Evolutionary conservation across 306 rosid species (phyloP).

Genomic region (Fragaria vesca): DNA sequence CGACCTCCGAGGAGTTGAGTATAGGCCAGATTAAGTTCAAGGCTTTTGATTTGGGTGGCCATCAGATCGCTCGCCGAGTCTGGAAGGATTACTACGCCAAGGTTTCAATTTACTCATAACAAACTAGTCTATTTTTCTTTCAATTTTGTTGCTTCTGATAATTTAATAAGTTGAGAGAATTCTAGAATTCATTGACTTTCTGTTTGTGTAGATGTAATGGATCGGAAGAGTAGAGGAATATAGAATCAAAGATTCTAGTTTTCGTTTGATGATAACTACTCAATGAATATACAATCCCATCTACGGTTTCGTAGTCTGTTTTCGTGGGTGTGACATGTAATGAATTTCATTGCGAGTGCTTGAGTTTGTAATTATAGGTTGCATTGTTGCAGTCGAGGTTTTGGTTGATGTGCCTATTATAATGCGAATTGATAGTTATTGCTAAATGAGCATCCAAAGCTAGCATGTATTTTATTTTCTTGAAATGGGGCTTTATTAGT

Average conservation of each 20-base stretch:
- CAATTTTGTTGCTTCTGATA: not conserved
- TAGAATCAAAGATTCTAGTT: not conserved
- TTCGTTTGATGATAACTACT: not conserved
- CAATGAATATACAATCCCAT: too few relatives aligned
- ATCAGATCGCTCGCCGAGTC: slow-evolving; percentile 84
- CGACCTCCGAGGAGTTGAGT: slow-evolving; percentile 81
- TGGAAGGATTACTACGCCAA: slow-evolving; percentile 81
- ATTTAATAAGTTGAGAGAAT: not conserved
- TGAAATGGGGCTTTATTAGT: not conserved
- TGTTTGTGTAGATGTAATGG: not conserved
- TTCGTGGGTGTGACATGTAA: not conserved
- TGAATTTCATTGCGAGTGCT: not conserved
- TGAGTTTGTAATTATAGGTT: not conserved
- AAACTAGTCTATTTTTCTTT: not conserved
- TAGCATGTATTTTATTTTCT: not conserved
- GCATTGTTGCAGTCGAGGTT: not conserved
- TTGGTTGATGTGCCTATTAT: not conserved
- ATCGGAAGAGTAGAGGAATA: not conserved
- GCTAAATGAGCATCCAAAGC: not conserved
- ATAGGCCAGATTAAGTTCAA: slow-evolving; percentile 79
- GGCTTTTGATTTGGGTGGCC: slow-evolving; percentile 91
- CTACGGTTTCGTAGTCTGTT: too few relatives aligned
- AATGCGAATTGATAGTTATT: not conserved
- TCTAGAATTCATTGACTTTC: not conserved
- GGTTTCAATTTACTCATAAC: slow-evolving; percentile 31